These are phyloP conservation scores for Pyrrhoderma lamaoense DNA, from an alignment of 1,284 basidiomycete genomes.

Conservation along the genomic window DNA sequence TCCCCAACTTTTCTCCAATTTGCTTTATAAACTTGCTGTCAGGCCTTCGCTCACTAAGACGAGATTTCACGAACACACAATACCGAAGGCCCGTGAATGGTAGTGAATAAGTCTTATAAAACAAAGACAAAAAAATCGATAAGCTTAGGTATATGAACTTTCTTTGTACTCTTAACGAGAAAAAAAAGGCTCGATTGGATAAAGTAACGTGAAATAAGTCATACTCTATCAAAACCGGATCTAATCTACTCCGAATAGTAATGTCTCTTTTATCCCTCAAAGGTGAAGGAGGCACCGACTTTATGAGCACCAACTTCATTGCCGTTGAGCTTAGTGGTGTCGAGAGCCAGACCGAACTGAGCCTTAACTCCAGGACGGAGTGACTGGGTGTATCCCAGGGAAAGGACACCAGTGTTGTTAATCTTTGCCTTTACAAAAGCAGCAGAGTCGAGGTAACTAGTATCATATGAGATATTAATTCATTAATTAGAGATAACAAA, in stretches of 20 bases:
- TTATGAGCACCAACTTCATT: constrained; percentile 65
- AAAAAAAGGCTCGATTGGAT: no score
- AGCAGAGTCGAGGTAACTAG: constrained; percentile 77
- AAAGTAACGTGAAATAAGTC: no score
- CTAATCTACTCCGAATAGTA: no score
- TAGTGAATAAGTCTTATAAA: no score
- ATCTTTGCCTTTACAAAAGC: constrained; percentile 98
- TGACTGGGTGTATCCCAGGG: constrained; percentile 85
- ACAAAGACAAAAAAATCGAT: no score
- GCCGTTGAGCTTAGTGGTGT: constrained; percentile 84
- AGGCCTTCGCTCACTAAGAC: not conserved
- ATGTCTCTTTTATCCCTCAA: constrained; percentile 49
- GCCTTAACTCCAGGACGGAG: constrained; percentile 95
- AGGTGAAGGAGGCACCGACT: constrained; percentile 68
- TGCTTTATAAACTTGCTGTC: not conserved
- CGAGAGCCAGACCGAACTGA: constrained; percentile 86
- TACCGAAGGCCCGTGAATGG: no score
- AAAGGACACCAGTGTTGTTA: constrained; percentile 91
- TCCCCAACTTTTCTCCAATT: not conserved
- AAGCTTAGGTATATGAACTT: no score
- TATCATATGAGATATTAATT: constrained; percentile 6
- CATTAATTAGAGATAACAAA: not conserved
- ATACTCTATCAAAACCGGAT: no score
- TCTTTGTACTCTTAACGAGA: no score
- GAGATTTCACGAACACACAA: no score